A percentile compares a stretch with the other conserved stretches of the same genome.
Evolutionary conservation across 192 early-diverging fungal species (phyloP).

Genomic region (Coemansia sp.): DNA sequence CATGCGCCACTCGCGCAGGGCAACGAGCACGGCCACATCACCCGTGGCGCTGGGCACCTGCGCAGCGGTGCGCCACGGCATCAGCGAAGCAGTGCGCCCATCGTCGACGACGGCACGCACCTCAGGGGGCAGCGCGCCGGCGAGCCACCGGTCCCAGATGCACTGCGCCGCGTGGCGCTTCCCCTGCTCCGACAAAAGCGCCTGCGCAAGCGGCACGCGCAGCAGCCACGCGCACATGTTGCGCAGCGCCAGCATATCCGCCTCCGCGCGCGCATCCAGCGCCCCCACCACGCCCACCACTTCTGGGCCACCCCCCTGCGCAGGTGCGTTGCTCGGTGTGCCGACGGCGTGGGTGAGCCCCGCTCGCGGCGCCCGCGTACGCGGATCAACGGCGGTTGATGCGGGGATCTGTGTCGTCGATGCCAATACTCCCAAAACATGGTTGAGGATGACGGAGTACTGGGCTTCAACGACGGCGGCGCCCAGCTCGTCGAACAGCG

Average conservation of each 20-base stretch:
- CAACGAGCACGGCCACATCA: slow-evolving; percentile 67
- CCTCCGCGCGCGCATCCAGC: slow-evolving; percentile 61
- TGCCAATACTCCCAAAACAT: slow-evolving; percentile 59
- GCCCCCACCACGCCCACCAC: slow-evolving; percentile 20
- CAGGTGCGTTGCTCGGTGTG: neutral
- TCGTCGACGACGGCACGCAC: slow-evolving; percentile 6
- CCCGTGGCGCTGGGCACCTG: slow-evolving; percentile 12
- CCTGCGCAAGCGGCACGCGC: slow-evolving; percentile 30
- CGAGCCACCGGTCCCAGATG: slow-evolving; percentile 31
- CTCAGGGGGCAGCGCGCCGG: slow-evolving; percentile 2
- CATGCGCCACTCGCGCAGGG: slow-evolving; percentile 69
- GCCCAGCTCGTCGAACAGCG: slow-evolving; percentile 71
- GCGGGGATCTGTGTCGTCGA: slow-evolving; percentile 52
- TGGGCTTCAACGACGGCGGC: slow-evolving; percentile 69
- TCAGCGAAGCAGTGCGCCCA: slow-evolving; percentile 51
- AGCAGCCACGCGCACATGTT: slow-evolving; percentile 73
- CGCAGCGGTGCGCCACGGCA: slow-evolving; percentile 59
- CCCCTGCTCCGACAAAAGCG: slow-evolving; percentile 13
- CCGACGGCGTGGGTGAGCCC: slow-evolving; percentile 14
- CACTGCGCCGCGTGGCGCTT: slow-evolving; percentile 13
- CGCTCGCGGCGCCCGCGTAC: neutral
- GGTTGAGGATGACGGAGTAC: slow-evolving; percentile 67
- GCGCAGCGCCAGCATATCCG: slow-evolving; percentile 67
- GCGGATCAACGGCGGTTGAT: slow-evolving; percentile 53
- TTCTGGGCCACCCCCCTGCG: neutral